Base-by-base conservation (phyloP, 345 rosid species). In the Arabidopsis arenosa region DNA sequence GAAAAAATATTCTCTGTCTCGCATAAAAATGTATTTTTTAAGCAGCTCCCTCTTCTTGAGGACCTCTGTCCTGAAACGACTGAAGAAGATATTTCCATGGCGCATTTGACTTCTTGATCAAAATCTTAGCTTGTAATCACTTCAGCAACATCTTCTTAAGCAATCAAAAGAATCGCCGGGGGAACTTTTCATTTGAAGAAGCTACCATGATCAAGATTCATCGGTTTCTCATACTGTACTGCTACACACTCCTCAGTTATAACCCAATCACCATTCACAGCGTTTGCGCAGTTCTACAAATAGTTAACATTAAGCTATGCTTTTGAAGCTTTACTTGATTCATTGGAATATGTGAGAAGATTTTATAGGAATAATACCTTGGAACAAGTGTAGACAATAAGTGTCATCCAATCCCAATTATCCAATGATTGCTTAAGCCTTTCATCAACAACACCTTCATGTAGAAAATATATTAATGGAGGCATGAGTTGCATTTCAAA, bases 401-500 rank as follows among this genome's bases (percentile, higher is more conserved):
- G 87, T 35, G 93, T 92, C 88, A 95, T 84, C 99, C 97, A 95
- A 72, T 90, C 85, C 97, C 97, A 95, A 33, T 80, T 83, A 63
- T 89, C 88, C 56, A 94, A 63, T 8, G 82, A 60, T 15, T 64
- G 78, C 70, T 80, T 89, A 52, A 80, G 78, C 79, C 41, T 53
- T 75, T 80, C 79, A 41, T 88, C 87, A 56, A 65, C 30, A 40
- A 84, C 88, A 65, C 79, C 90, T 64, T 90, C 91, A 53, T 83
- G 92, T 36, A 92, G 87, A 69, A 92, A 95, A 81, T 79, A 90
- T 78, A 92, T 86, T 23, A 92, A 53, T 0, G 96, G 87, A 26
- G 97, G 82, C 99, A 95, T 92, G 52, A 95, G 83, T 84, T 95
- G 99, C 89, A 95, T 82, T 83, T 95, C 99, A 66, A 81, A 92